A percentile compares a stretch with the other conserved stretches of the same genome.
phyloP scores from a whole-genome alignment of 371 early-diverging fungal species.

The Mucor sp. region DNA sequence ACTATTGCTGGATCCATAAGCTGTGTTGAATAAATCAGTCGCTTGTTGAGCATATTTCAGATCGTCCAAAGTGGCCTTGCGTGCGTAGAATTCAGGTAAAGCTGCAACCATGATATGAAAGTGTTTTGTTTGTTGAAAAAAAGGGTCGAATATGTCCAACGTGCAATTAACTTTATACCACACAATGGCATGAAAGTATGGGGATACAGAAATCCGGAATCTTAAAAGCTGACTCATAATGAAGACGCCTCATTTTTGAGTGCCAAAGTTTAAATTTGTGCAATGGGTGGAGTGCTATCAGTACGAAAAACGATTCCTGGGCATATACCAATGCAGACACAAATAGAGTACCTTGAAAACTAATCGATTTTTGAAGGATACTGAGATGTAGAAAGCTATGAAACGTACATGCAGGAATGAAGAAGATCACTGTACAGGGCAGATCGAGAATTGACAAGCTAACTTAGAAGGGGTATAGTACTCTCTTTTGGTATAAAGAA shows the following conservation, averaged over 20 bases:
- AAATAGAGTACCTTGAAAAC: background rate
- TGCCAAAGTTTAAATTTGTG: background rate
- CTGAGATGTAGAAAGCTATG: no score
- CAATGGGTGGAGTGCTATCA: background rate
- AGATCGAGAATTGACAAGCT: background rate
- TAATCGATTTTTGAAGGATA: background rate
- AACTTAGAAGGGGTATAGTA: background rate
- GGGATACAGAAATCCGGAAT: background rate
- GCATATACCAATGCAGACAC: background rate
- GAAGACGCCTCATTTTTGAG: conserved; percentile 2
- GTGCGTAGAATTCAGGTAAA: background rate
- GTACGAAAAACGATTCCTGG: background rate
- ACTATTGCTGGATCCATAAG: background rate
- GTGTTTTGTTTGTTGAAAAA: background rate
- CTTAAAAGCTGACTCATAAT: background rate
- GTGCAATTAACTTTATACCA: background rate
- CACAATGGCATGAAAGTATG: background rate
- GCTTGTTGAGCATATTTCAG: background rate
- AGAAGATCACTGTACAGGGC: background rate
- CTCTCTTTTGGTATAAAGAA: background rate
- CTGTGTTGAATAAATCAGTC: background rate
- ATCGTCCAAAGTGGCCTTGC: background rate
- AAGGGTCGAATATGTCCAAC: background rate
- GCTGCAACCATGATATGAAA: background rate
- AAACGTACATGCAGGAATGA: background rate